Percentiles rank a stretch among this genome's conserved stretches.
Conservation (phyloP, 495 filamentous ascomycete species). For the Aspergillus avenaceus region DNA sequence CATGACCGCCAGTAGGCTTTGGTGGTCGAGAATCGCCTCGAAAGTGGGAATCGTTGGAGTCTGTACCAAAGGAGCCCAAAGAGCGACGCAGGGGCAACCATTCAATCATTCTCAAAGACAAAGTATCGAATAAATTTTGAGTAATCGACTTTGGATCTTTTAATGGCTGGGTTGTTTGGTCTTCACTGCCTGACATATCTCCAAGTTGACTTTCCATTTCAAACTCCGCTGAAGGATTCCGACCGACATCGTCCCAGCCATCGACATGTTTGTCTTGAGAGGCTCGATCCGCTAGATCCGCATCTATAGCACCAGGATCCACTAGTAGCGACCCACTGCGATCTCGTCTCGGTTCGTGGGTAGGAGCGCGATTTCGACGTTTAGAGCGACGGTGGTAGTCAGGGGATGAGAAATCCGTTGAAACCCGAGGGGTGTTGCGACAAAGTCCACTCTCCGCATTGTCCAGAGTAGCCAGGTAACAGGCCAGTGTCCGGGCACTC, state of each 20-base stretch:
- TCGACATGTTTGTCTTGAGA: neutral
- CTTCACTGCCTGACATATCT: slow-evolving; percentile 19
- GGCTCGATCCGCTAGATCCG: neutral
- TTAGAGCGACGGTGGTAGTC: slow-evolving; percentile 27
- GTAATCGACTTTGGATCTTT: slow-evolving; percentile 84
- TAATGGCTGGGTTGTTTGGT: slow-evolving; percentile 42
- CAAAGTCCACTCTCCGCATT: slow-evolving; percentile 74
- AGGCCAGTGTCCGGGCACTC: slow-evolving; percentile 72
- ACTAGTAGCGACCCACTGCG: slow-evolving; percentile 1
- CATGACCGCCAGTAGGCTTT: slow-evolving; percentile 9
- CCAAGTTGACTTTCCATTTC: slow-evolving; percentile 6
- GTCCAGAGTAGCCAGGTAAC: slow-evolving; percentile 73
- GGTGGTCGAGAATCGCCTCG: slow-evolving; percentile 7
- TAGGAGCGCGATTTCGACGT: slow-evolving; percentile 25
- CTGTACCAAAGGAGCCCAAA: slow-evolving; percentile 18
- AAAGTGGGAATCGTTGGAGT: neutral
- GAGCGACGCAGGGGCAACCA: slow-evolving; percentile 59
- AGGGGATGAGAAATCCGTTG: slow-evolving; percentile 25
- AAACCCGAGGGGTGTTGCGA: slow-evolving; percentile 43
- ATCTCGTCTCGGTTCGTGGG: slow-evolving; percentile 9
- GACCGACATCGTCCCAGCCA: neutral
- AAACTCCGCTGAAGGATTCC: neutral
- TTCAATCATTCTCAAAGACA: slow-evolving; percentile 73
- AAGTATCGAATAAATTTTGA: slow-evolving; percentile 75
- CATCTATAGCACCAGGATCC: neutral